These are phyloP conservation scores for Ophiostoma tasmaniense DNA, from an alignment of 2,329 filamentous ascomycete species.

Conservation along the genomic window DNA sequence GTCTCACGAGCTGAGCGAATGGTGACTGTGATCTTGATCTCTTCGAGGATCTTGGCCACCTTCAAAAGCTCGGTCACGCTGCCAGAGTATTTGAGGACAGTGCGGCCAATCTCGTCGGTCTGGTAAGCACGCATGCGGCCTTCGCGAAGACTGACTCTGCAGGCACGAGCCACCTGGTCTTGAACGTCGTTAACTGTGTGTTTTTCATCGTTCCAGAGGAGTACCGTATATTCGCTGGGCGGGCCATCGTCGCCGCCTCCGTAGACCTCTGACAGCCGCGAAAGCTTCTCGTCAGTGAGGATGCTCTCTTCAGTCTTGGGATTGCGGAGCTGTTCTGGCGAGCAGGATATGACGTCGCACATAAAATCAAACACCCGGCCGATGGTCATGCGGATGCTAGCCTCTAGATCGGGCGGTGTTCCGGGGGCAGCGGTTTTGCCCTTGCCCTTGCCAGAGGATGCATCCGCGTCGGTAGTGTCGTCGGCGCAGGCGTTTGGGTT, in stretches of 20 bases:
- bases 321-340: slow-evolving; percentile 85
- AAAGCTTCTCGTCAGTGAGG: slow-evolving; percentile 68
- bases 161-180: slow-evolving; percentile 84
- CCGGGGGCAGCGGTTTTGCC: slow-evolving; percentile 42
- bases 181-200: slow-evolving; percentile 88
- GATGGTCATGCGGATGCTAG: slow-evolving; percentile 77
- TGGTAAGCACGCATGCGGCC: slow-evolving; percentile 73
- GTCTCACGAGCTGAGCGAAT: slow-evolving; percentile 90
- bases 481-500: not conserved
- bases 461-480: not conserved
- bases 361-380: slow-evolving; percentile 84
- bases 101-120: slow-evolving; percentile 80
- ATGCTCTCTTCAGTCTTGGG: slow-evolving; percentile 78
- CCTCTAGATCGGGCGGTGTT: slow-evolving; percentile 66
- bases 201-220: slow-evolving; percentile 98
- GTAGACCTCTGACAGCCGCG: slow-evolving; percentile 66
- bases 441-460: slow-evolving; percentile 45
- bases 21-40: slow-evolving; percentile 93
- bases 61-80: slow-evolving; percentile 65
- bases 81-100: slow-evolving; percentile 66
- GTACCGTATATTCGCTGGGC: slow-evolving; percentile 68
- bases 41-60: slow-evolving; percentile 80
- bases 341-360: slow-evolving; percentile 96
- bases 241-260: slow-evolving; percentile 60
- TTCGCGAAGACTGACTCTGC: slow-evolving; percentile 60